Conservation (phyloP, 768 basidiomycete species). For the Boletus tomentosulus region DNA sequence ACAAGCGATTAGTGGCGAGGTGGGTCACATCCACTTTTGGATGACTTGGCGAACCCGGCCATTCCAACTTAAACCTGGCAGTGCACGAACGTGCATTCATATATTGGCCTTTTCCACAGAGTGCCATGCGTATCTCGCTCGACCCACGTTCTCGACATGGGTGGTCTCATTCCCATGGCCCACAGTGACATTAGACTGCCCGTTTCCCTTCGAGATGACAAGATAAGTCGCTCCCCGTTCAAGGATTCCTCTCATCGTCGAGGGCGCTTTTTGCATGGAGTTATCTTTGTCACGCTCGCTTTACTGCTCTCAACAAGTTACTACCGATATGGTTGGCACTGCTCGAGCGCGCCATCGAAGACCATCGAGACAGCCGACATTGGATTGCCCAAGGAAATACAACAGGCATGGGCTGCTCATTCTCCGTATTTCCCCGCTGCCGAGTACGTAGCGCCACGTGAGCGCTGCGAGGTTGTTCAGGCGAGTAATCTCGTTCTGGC, state of each 20-base stretch:
- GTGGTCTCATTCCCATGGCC: neutral
- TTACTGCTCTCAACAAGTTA: constrained; percentile 13
- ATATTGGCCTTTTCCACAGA: neutral
- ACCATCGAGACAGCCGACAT: neutral
- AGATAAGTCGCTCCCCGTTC: neutral
- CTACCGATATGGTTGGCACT: constrained; percentile 9
- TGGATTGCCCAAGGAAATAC: constrained; percentile 20
- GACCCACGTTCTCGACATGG: constrained; percentile 5
- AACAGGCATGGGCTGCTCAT: constrained; percentile 54
- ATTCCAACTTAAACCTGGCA: constrained; percentile 3
- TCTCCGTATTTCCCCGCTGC: constrained; percentile 54
- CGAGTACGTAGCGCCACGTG: constrained; percentile 40
- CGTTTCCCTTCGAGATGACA: constrained; percentile 5
- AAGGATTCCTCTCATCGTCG: neutral
- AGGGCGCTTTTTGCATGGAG: constrained; percentile 1
- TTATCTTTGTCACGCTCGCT: constrained; percentile 12
- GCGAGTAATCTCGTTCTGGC: constrained; percentile 29
- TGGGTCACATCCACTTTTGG: constrained; percentile 10
- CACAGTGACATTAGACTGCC: constrained; percentile 3
- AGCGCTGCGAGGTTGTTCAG: constrained; percentile 52
- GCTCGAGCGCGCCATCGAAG: neutral
- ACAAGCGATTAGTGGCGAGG: neutral
- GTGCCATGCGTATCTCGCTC: constrained; percentile 1
- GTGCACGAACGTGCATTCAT: constrained; percentile 25
- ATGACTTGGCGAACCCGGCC: neutral